These are phyloP conservation scores for Draba incana DNA, from an alignment of 345 rosid species.

Conservation along the genomic window DNA sequence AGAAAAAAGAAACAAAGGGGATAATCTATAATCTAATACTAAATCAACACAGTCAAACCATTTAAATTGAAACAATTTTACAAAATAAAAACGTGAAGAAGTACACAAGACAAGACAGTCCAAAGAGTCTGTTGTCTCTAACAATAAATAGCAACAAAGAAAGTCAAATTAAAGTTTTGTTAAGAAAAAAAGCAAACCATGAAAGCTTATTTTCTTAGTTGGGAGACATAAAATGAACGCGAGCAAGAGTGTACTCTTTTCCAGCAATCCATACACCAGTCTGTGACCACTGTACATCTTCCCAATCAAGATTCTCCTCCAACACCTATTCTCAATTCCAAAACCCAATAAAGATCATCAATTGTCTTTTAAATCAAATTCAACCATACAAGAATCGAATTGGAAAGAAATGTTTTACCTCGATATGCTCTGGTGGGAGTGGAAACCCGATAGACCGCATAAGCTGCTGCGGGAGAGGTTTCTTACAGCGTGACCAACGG, in stretches of 20 bases:
- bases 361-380: not conserved
- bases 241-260: slow-evolving; percentile 83
- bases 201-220: slow-evolving; percentile 37
- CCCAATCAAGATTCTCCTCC: slow-evolving; percentile 96
- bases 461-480: slow-evolving; percentile 82
- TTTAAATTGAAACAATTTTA: slow-evolving; percentile 3
- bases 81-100: slow-evolving; percentile 1
- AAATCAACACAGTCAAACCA: slow-evolving; percentile 24
- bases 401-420: slow-evolving; percentile 52
- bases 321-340: slow-evolving; percentile 56
- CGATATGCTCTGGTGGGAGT: slow-evolving; percentile 76
- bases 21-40: slow-evolving; percentile 1
- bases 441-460: slow-evolving; percentile 93
- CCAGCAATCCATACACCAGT: slow-evolving; percentile 98
- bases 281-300: slow-evolving; percentile 98
- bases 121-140: slow-evolving; percentile 11
- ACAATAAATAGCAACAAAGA: not conserved
- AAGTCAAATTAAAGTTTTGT: not conserved
- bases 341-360: not conserved
- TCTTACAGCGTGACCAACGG: slow-evolving; percentile 95
- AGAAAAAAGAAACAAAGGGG: not conserved
- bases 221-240: slow-evolving; percentile 86
- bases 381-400: slow-evolving; percentile 11
- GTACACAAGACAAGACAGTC: not conserved
- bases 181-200: not conserved